Base-by-base conservation (phyloP, 352 stramenopile genomes). In the Pythium guiyangense region DNA sequence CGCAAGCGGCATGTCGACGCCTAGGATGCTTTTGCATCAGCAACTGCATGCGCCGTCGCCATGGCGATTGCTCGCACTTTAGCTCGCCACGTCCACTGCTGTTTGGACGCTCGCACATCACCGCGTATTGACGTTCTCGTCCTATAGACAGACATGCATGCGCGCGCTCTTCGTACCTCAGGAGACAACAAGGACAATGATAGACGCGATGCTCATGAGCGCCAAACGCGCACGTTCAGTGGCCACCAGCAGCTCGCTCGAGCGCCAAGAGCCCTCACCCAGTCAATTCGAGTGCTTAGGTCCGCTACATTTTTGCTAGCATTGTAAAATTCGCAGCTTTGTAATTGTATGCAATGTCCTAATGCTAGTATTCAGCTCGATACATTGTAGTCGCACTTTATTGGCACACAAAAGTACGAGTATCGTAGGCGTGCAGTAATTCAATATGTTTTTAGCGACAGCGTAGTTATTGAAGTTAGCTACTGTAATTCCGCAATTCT, bases 101-200 rank as follows among this genome's bases (percentile, higher is more conserved):
- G 22, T 22, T 11, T 39, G 14, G 34, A 6, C 22, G 6, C 40
- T 55, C 27, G 5, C 29, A 4, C 29, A 34, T 37, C 31, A 12
- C 29, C 29, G 4, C 31, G 31, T 52, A 14, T 27, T 43, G 6
- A 50, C 52, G 39, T 17, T 6, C 25, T 34, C 42, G 42, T 9
- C 17, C 17, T 18, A 12, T 17, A 47, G 25, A 15, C 42, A 47
- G n/a, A 20, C n/a, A 45, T 9, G 51, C 42, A 25, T 40, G 18
- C 20, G 18, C 20, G 10, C 52, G 62, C 52, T 54, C 31, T 57
- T 61, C 70, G 68, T 68, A 86, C 76, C 76, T 84, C 69, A 82
- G 72, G 75, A 87, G 77, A 87, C 74, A 85, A 85, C 73, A 85
- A 85, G 77, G 77, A 82, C 73, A 87, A 85, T 87, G 75, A 62